These are phyloP conservation scores for Epichloe coenophiala DNA, from an alignment of 2,329 filamentous ascomycete species.

Conservation along the genomic window DNA sequence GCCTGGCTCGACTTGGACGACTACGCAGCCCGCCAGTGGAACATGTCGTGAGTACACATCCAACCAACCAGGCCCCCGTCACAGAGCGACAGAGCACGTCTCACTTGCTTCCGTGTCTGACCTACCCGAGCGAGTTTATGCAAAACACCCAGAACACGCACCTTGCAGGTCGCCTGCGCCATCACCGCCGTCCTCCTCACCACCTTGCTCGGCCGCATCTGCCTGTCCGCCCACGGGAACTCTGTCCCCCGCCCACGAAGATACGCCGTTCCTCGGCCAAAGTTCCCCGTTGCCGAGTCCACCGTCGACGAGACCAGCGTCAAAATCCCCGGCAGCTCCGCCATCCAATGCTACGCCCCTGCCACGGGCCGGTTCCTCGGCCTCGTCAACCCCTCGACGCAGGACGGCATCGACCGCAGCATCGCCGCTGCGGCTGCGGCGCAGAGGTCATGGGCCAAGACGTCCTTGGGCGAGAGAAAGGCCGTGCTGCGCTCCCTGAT, in stretches of 20 bases:
- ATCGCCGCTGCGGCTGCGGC: constrained; percentile 61
- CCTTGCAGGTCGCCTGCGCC: constrained; percentile 13
- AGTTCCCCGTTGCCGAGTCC: constrained; percentile 38
- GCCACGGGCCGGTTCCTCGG: constrained; percentile 79
- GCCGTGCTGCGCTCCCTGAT: constrained; percentile 71
- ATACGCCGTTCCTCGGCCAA: constrained; percentile 51
- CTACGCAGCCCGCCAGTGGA: neutral
- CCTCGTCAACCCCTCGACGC: constrained; percentile 61
- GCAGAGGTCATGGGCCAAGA: constrained; percentile 64
- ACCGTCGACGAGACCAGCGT: constrained; percentile 47
- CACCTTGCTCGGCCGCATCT: constrained; percentile 15
- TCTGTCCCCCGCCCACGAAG: constrained; percentile 30
- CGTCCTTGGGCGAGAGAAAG: constrained; percentile 63
- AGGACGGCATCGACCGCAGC: constrained; percentile 64
- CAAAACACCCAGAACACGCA: constrained; percentile 10
- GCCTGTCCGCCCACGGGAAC: constrained; percentile 9
- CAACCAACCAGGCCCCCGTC: neutral
- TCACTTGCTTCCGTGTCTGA: neutral
- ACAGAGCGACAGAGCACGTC: too few species aligned
- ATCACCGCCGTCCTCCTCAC: constrained; percentile 16
- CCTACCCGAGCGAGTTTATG: too few species aligned
- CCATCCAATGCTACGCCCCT: constrained; percentile 76
- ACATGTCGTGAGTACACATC: constrained; percentile 6
- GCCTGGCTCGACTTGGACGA: constrained; percentile 4
- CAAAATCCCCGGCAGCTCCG: constrained; percentile 50